Percentiles rank a stretch among this genome's conserved stretches.
Evolutionary conservation across 306 rosid species (phyloP).

Genomic region (Phaseolus lunatus): DNA sequence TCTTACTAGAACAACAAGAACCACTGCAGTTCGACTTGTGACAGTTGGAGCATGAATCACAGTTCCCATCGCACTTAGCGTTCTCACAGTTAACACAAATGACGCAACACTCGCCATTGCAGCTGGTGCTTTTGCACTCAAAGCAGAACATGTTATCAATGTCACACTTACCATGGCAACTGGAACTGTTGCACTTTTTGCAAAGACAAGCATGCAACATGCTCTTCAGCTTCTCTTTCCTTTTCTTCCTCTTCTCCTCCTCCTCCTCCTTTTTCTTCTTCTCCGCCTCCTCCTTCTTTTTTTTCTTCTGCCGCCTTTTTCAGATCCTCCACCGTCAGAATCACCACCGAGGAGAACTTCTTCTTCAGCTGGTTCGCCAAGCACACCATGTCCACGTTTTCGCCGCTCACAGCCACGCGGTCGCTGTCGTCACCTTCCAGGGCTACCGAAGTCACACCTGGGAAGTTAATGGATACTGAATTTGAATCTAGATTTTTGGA

Average conservation of each 20-base stretch:
- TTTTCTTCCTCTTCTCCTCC: not conserved
- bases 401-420: constrained; percentile 49
- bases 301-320: not conserved
- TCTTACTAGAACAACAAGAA: not conserved
- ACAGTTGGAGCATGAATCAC: constrained; percentile 25
- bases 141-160: not conserved
- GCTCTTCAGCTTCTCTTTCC: not conserved
- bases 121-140: not conserved
- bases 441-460: constrained; percentile 58
- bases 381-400: constrained; percentile 32
- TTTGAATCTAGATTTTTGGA: not conserved
- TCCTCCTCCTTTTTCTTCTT: not conserved
- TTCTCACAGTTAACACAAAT: not conserved
- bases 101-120: constrained; percentile 14
- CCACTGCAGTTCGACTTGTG: not conserved
- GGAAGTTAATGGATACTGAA: not conserved
- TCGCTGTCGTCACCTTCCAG: constrained; percentile 53
- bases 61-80: not conserved
- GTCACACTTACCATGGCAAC: constrained; percentile 19
- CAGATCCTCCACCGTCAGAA: constrained; percentile 44
- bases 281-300: not conserved
- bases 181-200: not conserved
- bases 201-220: not conserved
- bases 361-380: constrained; percentile 41
- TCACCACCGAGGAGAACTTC: constrained; percentile 37